Conservation (phyloP, 257 asterid species). For the Solanum appendiculatum region DNA sequence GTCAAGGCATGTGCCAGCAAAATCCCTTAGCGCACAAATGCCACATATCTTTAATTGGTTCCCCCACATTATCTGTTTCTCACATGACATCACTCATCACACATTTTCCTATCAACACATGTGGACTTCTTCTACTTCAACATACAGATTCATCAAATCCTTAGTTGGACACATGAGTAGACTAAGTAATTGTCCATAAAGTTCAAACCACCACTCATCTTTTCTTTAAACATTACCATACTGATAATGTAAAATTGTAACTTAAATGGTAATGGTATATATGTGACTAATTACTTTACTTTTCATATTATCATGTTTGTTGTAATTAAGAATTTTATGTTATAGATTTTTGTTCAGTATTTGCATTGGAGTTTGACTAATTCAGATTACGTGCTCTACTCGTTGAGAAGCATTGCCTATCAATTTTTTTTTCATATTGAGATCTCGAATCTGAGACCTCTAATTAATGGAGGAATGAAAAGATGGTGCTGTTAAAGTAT, state of each 20-base stretch:
- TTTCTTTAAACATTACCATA: not conserved
- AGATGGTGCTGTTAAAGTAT: not conserved
- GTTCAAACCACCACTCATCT: not conserved
- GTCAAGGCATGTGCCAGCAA: not conserved
- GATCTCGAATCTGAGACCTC: too few species aligned
- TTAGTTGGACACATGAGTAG: not conserved
- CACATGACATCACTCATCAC: not conserved
- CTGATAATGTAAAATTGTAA: not conserved
- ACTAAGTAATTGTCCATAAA: not conserved
- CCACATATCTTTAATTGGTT: not conserved
- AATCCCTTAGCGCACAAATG: not conserved
- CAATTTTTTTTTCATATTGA: too few species aligned
- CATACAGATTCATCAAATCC: not conserved
- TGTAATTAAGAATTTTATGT: too few species aligned
- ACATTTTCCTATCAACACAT: not conserved
- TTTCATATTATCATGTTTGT: not conserved
- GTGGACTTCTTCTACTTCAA: not conserved
- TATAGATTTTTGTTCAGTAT: too few species aligned
- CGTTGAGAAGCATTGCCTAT: too few species aligned
- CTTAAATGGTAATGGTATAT: not conserved
- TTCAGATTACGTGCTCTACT: too few species aligned
- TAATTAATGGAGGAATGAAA: not conserved
- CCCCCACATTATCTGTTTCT: not conserved
- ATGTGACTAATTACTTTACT: not conserved
- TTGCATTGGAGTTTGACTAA: too few species aligned